Conservation (phyloP, 805 yeast species). For the Kluyveromyces aestuarii region DNA sequence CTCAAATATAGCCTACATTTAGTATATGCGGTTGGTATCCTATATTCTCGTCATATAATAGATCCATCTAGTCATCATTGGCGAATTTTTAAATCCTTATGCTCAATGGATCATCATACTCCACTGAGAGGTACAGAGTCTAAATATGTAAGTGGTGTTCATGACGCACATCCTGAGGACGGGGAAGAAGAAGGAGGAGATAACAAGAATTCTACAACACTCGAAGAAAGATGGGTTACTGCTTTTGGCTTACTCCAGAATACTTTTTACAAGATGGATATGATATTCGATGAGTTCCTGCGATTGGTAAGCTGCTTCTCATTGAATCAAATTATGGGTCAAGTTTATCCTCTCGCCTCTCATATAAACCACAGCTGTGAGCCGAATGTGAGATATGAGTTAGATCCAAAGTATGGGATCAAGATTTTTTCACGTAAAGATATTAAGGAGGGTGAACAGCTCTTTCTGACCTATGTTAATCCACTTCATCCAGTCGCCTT, state of each 20-base stretch:
- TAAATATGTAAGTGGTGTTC: conserved; percentile 31
- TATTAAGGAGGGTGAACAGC: conserved; percentile 56
- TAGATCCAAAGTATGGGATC: conserved; percentile 41
- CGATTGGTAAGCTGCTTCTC: conserved; percentile 62
- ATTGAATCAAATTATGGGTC: conserved; percentile 61
- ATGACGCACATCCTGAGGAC: conserved; percentile 28
- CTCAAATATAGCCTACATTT: conserved; percentile 59
- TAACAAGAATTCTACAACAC: background rate
- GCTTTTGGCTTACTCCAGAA: conserved; percentile 43
- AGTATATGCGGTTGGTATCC: conserved; percentile 52
- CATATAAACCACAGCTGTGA: conserved; percentile 71
- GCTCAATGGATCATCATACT: conserved; percentile 56
- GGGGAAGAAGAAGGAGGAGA: conserved; percentile 24
- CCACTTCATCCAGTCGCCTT: conserved; percentile 53
- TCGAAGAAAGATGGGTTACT: conserved; percentile 37
- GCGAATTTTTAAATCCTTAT: conserved; percentile 50
- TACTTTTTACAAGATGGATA: conserved; percentile 34
- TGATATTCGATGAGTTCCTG: conserved; percentile 47
- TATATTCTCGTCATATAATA: conserved; percentile 36
- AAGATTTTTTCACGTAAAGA: conserved; percentile 50
- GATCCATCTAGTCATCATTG: conserved; percentile 13
- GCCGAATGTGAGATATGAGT: conserved; percentile 54
- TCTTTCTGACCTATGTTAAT: conserved; percentile 61
- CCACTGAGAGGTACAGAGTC: conserved; percentile 53
- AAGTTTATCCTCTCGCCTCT: conserved; percentile 52